Percentiles rank a stretch among this genome's conserved stretches.
phyloP scores from a whole-genome alignment of 371 early-diverging fungal genomes.

The Phascolomyces articulosus region DNA sequence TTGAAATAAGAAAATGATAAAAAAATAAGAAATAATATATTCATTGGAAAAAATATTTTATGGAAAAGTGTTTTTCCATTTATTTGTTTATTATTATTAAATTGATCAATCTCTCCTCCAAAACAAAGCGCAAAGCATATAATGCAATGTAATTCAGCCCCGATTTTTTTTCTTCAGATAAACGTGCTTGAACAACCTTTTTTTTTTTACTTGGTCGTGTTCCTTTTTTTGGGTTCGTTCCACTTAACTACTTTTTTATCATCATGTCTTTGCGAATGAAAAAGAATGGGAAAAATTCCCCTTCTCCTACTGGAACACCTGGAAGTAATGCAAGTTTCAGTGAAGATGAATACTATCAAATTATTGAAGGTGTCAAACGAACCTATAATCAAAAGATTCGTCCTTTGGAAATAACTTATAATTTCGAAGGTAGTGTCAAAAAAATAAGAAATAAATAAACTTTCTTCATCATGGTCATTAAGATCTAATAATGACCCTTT shows the following conservation, averaged over 20 bases:
- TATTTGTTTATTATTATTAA: too few species aligned
- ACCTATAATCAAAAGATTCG: constrained; percentile 75
- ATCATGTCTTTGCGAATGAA: constrained; percentile 18
- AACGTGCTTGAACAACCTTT: background rate
- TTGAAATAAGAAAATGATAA: constrained; percentile 20
- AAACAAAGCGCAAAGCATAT: too few species aligned
- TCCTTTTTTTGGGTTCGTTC: constrained; percentile 1
- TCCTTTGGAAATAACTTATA: constrained; percentile 75
- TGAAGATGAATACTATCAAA: constrained; percentile 59
- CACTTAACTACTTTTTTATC: background rate
- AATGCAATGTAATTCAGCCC: too few species aligned
- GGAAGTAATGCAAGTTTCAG: background rate
- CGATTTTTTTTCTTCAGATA: background rate
- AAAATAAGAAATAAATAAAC: too few species aligned
- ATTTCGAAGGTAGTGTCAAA: constrained; percentile 82
- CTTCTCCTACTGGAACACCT: constrained; percentile 5
- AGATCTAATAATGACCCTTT: too few species aligned
- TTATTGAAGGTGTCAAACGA: constrained; percentile 69
- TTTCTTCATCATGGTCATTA: too few species aligned
- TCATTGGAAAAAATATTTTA: background rate
- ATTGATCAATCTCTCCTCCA: too few species aligned
- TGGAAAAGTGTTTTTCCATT: too few species aligned
- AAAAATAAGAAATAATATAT: background rate
- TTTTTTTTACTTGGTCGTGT: background rate
- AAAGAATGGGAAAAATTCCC: constrained; percentile 19